Evolutionary conservation across 768 basidiomycete species (phyloP).

Genomic region (Leccinum incarnatum): DNA sequence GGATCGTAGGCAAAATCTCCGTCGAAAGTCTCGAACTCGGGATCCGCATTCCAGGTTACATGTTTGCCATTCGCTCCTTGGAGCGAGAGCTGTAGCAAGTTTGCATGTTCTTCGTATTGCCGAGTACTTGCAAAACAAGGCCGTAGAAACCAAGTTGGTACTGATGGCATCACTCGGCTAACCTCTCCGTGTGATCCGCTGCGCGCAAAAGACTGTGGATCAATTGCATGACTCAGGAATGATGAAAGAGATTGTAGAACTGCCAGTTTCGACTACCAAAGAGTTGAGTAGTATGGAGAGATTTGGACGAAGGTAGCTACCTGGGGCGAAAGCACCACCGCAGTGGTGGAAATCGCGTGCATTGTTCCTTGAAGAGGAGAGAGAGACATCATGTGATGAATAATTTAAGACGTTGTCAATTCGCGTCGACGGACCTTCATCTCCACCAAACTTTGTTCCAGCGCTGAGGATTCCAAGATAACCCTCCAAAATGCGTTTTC

Average conservation of each 20-base stretch:
- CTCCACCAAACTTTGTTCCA: conserved; percentile 58
- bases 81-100: conserved; percentile 35
- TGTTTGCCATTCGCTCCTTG: conserved; percentile 15
- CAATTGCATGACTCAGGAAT: conserved; percentile 56
- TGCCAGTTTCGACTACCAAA: conserved; percentile 68
- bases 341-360: conserved; percentile 57
- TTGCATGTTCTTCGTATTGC: conserved; percentile 55
- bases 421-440: conserved; percentile 41
- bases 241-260: conserved; percentile 67
- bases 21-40: conserved; percentile 22
- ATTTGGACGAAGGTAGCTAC: conserved; percentile 35
- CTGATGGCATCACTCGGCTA: conserved; percentile 15
- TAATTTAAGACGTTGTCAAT: neutral
- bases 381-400: neutral
- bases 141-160: conserved; percentile 63
- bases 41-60: conserved; percentile 26
- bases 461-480: conserved; percentile 78
- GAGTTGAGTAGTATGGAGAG: neutral
- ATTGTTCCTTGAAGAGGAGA: conserved; percentile 21
- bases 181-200: conserved; percentile 13
- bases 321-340: conserved; percentile 60
- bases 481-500: conserved; percentile 68
- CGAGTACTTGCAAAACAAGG: conserved; percentile 52
- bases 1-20: conserved; percentile 33
- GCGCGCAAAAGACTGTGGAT: conserved; percentile 17